A percentile compares a stretch with the other conserved stretches of the same genome.
These are phyloP conservation scores for Colletotrichum chrysophilum DNA, from an alignment of 2,329 filamentous ascomycete genomes.

Conservation along the genomic window DNA sequence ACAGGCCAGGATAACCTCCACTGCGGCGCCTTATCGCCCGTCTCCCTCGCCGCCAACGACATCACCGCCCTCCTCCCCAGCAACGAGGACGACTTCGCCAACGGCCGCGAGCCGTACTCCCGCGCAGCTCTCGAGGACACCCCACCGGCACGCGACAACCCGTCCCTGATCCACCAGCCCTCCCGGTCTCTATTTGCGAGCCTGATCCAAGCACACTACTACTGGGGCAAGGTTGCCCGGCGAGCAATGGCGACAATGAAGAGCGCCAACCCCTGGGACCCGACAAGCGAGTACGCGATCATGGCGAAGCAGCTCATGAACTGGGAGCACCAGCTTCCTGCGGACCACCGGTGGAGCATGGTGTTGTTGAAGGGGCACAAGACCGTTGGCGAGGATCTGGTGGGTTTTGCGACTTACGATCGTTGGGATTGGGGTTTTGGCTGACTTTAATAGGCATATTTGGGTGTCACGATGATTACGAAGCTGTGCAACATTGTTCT, in stretches of 20 bases:
- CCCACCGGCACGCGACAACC: slow-evolving; percentile 51
- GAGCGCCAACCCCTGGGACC: slow-evolving; percentile 50
- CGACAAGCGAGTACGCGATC: slow-evolving; percentile 50
- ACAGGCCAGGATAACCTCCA: slow-evolving; percentile 60
- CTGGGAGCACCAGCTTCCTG: slow-evolving; percentile 55
- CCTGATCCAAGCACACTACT: slow-evolving; percentile 58
- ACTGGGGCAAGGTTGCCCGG: slow-evolving; percentile 58
- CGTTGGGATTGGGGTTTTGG: not conserved
- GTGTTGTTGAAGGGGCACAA: slow-evolving; percentile 50
- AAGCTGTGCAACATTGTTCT: slow-evolving; percentile 63
- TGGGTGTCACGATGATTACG: slow-evolving; percentile 59
- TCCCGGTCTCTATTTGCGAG: slow-evolving; percentile 59
- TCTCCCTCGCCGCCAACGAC: slow-evolving; percentile 55
- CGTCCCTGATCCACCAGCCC: slow-evolving; percentile 44
- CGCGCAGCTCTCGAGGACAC: slow-evolving; percentile 61
- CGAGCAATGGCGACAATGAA: slow-evolving; percentile 51
- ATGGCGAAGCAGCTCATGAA: slow-evolving; percentile 46
- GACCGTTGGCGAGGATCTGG: slow-evolving; percentile 53
- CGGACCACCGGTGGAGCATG: slow-evolving; percentile 52
- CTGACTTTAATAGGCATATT: slow-evolving; percentile 48
- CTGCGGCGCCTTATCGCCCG: slow-evolving; percentile 55
- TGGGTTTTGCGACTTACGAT: slow-evolving; percentile 28
- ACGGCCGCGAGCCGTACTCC: slow-evolving; percentile 49
- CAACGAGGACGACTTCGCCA: slow-evolving; percentile 56
- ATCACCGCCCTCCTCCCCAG: slow-evolving; percentile 60